These are phyloP conservation scores for Backusella psychrophila DNA, from an alignment of 192 early-diverging fungal species.

Conservation along the genomic window DNA sequence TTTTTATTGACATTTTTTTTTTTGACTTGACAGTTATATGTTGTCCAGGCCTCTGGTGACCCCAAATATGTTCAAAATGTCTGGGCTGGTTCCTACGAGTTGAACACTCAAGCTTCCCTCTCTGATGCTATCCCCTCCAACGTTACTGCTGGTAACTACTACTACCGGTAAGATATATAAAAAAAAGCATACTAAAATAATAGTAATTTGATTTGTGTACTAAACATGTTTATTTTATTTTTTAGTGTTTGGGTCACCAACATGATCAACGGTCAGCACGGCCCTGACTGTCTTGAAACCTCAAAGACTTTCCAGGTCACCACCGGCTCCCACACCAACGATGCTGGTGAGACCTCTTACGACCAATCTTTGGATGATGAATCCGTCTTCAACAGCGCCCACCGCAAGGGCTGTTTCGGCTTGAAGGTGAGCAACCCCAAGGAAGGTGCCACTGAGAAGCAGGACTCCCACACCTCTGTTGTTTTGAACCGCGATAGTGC, in stretches of 20 bases:
- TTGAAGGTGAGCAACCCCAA: constrained; percentile 11
- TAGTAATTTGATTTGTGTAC: not conserved
- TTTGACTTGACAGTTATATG: constrained; percentile 10
- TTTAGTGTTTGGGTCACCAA: constrained; percentile 30
- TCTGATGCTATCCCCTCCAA: constrained; percentile 10
- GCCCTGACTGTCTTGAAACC: constrained; percentile 25
- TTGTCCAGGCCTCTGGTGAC: not conserved
- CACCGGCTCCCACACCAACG: constrained; percentile 17
- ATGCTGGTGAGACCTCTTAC: constrained; percentile 10
- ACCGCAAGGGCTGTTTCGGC: constrained; percentile 28
- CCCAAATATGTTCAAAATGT: constrained; percentile 26
- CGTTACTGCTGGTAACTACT: constrained; percentile 19
- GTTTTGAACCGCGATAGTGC: constrained; percentile 20
- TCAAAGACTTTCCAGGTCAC: constrained; percentile 29
- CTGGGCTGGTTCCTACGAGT: constrained; percentile 20
- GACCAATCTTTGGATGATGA: constrained; percentile 15
- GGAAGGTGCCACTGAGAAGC: constrained; percentile 11
- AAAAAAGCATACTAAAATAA: not conserved
- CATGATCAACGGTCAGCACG: constrained; percentile 21
- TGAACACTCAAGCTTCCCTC: constrained; percentile 27
- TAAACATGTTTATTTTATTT: not conserved
- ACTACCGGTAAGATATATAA: not conserved
- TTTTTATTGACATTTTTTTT: constrained; percentile 4
- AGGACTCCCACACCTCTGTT: constrained; percentile 10
- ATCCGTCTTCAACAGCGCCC: constrained; percentile 13